A percentile compares a stretch with the other conserved stretches of the same genome.
Evolutionary conservation across 2,329 filamentous ascomycete genomes (phyloP).

Genomic region (Ophiostoma piceae): DNA sequence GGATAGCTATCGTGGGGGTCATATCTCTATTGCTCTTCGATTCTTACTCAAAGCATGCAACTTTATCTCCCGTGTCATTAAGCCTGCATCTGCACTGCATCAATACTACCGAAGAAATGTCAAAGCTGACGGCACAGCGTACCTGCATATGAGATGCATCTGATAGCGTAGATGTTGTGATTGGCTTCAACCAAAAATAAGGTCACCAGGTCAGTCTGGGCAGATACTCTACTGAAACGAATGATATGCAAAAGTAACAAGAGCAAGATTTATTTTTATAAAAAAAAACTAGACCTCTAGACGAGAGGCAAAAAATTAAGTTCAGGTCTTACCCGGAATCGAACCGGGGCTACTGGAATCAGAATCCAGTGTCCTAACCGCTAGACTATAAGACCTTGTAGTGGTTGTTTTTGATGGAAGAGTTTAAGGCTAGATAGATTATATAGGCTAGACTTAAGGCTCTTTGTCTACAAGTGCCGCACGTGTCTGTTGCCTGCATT

Average conservation of each 20-base stretch:
- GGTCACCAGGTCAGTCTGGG: too few species aligned
- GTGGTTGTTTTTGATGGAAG: background rate
- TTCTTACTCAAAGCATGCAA: background rate
- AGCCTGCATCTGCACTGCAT: background rate
- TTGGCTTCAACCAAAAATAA: too few species aligned
- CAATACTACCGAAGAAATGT: background rate
- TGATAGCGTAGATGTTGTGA: background rate
- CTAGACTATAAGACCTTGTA: constrained; percentile 17
- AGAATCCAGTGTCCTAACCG: constrained; percentile 19
- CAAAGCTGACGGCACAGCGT: background rate
- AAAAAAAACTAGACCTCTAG: too few species aligned
- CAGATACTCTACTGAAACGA: too few species aligned
- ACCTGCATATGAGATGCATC: background rate
- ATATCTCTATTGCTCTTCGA: background rate
- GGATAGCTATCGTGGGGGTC: background rate
- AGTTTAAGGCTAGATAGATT: background rate
- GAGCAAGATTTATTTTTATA: too few species aligned
- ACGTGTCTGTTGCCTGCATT: too few species aligned
- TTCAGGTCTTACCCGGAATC: constrained; percentile 17
- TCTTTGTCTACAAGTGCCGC: too few species aligned
- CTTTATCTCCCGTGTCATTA: background rate
- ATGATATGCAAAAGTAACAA: too few species aligned
- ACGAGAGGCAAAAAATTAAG: background rate
- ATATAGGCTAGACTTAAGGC: background rate
- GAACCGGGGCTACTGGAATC: constrained; percentile 19